Base-by-base conservation (phyloP, 2,329 filamentous ascomycete genomes). In the Catunica adiposa region DNA sequence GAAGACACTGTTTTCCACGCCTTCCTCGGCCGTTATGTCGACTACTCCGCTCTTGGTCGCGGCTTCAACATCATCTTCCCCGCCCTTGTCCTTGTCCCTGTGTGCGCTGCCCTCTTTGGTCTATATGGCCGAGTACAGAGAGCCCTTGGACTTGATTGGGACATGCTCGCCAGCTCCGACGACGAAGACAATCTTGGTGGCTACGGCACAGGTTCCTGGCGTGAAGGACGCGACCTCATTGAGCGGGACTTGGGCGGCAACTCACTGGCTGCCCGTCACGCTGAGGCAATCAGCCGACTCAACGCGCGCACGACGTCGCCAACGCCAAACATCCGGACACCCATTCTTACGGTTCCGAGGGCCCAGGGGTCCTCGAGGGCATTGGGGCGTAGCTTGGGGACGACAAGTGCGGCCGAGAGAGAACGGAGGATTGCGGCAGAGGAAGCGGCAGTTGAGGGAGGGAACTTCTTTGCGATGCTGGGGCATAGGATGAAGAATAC, bases 31-130 rank as follows among this genome's bases (percentile, higher is more conserved):
- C 71, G 79, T 46, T 76, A 88, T 9, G 88, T 98, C 67, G 80
- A 90, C 63, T 74, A 96, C 15, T 96, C 89, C 0, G 79, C 83
- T 0, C 71, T 96, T 1, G 88, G 89, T 3, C 78, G 80, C 47
- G 86, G 86, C 65, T 96, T 97, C 65, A 87, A 92, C 61, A 82
- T 83, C 59, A 78, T 94, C 58, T 96, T 97, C 68, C 92, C 92
- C 0, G 79, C 89, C 6, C 82, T 97, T 61, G 82, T 98, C 31
- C 73, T 97, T 20, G 65, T 97, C 0, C 92, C 92, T 0, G 86
- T 96, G 1, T 76, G 80, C 23, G 89, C 89, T 2, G 90, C 87
- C 0, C 69, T 90, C 0, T 96, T 97, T 69, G 90, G 90, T 26
- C 71, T 97, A 0, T 98, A 98, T 66, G 84, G 88, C 42, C 83